Evolutionary conservation across 2,329 filamentous ascomycete species (phyloP), one percentile per base, ranked within the genome.

Genomic region (Cladorrhinum sp.): DNA sequence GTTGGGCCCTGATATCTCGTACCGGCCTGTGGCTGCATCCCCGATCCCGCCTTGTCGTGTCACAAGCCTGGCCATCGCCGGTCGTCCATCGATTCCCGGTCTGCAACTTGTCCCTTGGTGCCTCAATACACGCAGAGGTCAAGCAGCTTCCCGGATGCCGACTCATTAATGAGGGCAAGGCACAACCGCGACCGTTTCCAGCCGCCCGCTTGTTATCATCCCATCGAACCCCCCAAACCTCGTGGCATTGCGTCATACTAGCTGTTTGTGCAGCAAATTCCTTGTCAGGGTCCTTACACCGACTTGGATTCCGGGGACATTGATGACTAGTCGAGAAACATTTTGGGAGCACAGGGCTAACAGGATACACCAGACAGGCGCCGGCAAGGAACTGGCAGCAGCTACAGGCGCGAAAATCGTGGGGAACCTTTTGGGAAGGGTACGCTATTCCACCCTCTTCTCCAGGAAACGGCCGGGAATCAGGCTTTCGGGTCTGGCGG

Each of bases 1-100:
- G 20, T 50, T 50, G 49, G 10, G 49, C 24, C 49, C 16, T 27
- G 18, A 16, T 25, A 16, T 50, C 24, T 45, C 22, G 53, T 38
- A 48, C 41, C 53, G 53, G 52, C 24, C 24, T 29, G 5, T 45
- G 25, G 38, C 53, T 56, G 36, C 38, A 48, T 56, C 25, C 53
- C 25, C 53, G 53, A 56, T 56, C 53, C 38, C 53, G 53, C 38
- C 53, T 27, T 20, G 23, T 29, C 18, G 53, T 56, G 53, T 32
- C 53, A 56, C 53, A 56, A 56, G 41, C 53, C 16, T 56, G 20
- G 25, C 38, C 36, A 56, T 56, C 53, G 53, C 20, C 38, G 36
- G 41, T 13, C 36, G 25, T 5, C 36, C 49, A 25, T 50, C 20
- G 49, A 50, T 20, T 27, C 7, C 18, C 41, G 4, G 41, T 22